phyloP scores from a whole-genome alignment of 2,329 filamentous ascomycete genomes.

The Cercospora janseana region DNA sequence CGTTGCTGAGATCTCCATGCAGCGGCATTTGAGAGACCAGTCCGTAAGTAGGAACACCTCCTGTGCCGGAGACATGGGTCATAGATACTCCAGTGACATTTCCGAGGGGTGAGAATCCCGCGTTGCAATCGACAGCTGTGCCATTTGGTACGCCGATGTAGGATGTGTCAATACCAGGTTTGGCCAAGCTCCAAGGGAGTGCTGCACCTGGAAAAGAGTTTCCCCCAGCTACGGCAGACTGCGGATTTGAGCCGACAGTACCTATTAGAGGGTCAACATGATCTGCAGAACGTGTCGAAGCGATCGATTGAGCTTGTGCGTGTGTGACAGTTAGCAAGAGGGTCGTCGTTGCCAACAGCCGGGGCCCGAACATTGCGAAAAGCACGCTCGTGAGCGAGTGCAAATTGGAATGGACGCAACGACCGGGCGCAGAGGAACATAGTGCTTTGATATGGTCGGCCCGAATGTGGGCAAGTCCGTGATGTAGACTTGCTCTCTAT shows the following conservation, averaged over 20 bases:
- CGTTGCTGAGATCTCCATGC: constrained; percentile 38
- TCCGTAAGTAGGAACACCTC: constrained; percentile 40
- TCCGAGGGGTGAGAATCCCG: constrained; percentile 43
- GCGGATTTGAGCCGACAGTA: constrained; percentile 46
- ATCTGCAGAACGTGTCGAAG: constrained; percentile 4
- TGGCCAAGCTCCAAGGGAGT: constrained; percentile 44
- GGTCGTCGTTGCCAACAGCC: too few species aligned
- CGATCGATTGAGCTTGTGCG: background rate
- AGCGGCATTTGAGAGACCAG: constrained; percentile 45
- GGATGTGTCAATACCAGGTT: constrained; percentile 43
- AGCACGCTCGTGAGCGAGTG: too few species aligned
- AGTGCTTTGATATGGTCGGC: constrained; percentile 1
- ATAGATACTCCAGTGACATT: constrained; percentile 42
- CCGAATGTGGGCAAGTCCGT: background rate
- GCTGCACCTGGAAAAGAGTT: constrained; percentile 42
- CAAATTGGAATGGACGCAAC: background rate
- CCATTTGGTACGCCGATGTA: constrained; percentile 30
- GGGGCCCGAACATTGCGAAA: too few species aligned
- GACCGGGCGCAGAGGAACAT: background rate
- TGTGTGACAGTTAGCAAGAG: background rate
- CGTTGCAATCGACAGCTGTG: constrained; percentile 37
- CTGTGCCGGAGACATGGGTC: constrained; percentile 40
- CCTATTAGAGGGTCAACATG: constrained; percentile 51
- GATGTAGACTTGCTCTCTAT: background rate
- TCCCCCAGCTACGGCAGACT: constrained; percentile 42